A percentile compares a stretch with the other conserved stretches of the same genome.
phyloP scores from a whole-genome alignment of 1,284 basidiomycete genomes.

The Ceratobasidium sp. region DNA sequence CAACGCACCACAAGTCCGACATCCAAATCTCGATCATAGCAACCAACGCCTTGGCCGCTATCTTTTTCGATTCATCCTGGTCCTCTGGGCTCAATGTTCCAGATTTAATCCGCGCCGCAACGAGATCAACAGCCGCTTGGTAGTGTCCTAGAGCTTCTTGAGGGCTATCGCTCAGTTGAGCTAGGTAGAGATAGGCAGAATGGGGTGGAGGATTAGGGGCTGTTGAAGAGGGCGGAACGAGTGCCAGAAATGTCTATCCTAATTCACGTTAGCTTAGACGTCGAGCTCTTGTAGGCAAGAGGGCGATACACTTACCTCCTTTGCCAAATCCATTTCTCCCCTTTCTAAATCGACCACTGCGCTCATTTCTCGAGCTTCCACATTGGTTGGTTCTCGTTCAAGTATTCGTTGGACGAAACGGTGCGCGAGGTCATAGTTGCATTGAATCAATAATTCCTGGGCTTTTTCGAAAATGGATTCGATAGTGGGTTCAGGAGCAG shows the following conservation, averaged over 20 bases:
- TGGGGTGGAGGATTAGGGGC: conserved; percentile 75
- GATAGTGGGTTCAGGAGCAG: conserved; percentile 58
- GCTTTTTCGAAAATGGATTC: conserved; percentile 77
- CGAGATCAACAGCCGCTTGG: conserved; percentile 80
- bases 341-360: conserved; percentile 82
- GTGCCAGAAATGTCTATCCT: conserved; percentile 71
- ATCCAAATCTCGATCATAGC: conserved; percentile 98
- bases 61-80: conserved; percentile 74
- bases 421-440: conserved; percentile 84
- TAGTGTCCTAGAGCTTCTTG: conserved; percentile 83
- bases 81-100: conserved; percentile 59
- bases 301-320: conserved; percentile 65
- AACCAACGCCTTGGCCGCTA: conserved; percentile 85
- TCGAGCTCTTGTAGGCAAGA: conserved; percentile 13
- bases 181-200: conserved; percentile 90
- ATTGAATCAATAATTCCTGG: conserved; percentile 81
- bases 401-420: conserved; percentile 79
- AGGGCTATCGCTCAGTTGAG: conserved; percentile 85
- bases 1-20: conserved; percentile 91
- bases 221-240: conserved; percentile 71
- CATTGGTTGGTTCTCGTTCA: conserved; percentile 72
- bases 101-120: conserved; percentile 73
- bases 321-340: conserved; percentile 80
- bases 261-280: conserved; percentile 28
- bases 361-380: conserved; percentile 82